phyloP scores from a whole-genome alignment of 441 rosid species.

The Arabidopsis hybrid region DNA sequence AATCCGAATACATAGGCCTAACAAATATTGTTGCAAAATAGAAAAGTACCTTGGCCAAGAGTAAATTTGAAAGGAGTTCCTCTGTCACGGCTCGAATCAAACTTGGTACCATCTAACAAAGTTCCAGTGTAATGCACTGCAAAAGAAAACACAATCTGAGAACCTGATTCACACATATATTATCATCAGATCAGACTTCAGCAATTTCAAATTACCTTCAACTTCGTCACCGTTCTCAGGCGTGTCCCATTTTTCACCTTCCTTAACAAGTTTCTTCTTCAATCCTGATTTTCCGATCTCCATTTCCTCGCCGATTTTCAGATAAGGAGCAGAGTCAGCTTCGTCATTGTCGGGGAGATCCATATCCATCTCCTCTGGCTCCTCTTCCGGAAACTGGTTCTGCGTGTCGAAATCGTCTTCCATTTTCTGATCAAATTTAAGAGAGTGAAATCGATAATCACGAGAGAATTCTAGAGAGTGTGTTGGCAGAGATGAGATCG shows the following conservation, averaged over 20 bases:
- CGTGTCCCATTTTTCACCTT: slow-evolving; percentile 77
- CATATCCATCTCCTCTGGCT: slow-evolving; percentile 46
- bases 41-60: slow-evolving; percentile 67
- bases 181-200: background rate
- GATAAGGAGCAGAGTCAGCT: slow-evolving; percentile 24
- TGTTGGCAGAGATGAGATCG: background rate
- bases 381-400: slow-evolving; percentile 46
- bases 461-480: background rate
- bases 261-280: slow-evolving; percentile 76
- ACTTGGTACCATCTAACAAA: slow-evolving; percentile 65
- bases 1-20: too few relatives aligned
- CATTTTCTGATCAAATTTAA: slow-evolving; percentile 32
- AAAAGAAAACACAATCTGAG: slow-evolving; percentile 10
- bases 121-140: slow-evolving; percentile 76
- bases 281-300: slow-evolving; percentile 70
- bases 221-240: slow-evolving; percentile 76
- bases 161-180: background rate
- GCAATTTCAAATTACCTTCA: slow-evolving; percentile 54
- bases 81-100: slow-evolving; percentile 70
- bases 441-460: background rate
- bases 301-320: slow-evolving; percentile 73
- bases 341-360: slow-evolving; percentile 38
- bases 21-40: too few relatives aligned
- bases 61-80: slow-evolving; percentile 69
- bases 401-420: slow-evolving; percentile 70